These are phyloP conservation scores for Plectosphaerella cucumerina DNA, from an alignment of 2,329 filamentous ascomycete species.

Conservation along the genomic window DNA sequence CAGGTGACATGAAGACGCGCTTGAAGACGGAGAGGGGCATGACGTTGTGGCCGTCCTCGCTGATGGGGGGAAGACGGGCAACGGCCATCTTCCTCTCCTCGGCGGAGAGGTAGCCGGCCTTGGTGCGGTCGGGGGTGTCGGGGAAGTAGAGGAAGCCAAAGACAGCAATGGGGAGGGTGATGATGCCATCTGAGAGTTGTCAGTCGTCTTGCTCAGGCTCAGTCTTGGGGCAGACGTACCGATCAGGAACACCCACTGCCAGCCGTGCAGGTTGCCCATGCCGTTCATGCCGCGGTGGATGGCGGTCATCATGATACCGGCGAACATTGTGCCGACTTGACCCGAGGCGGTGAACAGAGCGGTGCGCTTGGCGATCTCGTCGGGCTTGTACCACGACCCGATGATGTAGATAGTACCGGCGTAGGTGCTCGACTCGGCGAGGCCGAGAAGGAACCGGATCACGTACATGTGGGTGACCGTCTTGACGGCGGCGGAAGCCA, in stretches of 20 bases:
- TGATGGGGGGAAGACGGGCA: slow-evolving; percentile 21
- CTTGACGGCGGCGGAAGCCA: slow-evolving; percentile 17
- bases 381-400: slow-evolving; percentile 54
- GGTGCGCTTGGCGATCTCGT: slow-evolving; percentile 58
- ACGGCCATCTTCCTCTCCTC: slow-evolving; percentile 35
- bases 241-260: slow-evolving; percentile 40
- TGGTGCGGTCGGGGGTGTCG: slow-evolving; percentile 36
- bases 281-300: slow-evolving; percentile 34
- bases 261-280: slow-evolving; percentile 39
- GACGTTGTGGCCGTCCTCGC: slow-evolving; percentile 18
- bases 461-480: slow-evolving; percentile 27
- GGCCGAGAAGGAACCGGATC: slow-evolving; percentile 33
- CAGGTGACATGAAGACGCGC: slow-evolving; percentile 11
- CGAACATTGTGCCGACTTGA: slow-evolving; percentile 56
- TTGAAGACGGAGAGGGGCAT: slow-evolving; percentile 15
- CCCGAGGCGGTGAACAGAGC: slow-evolving; percentile 61
- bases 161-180: slow-evolving; percentile 47
- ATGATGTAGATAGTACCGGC: slow-evolving; percentile 38
- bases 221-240: no score
- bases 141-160: slow-evolving; percentile 48
- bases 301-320: slow-evolving; percentile 50
- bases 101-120: slow-evolving; percentile 17
- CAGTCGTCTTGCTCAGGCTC: not conserved
- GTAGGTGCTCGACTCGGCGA: slow-evolving; percentile 33
- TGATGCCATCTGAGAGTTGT: slow-evolving; percentile 38